These are phyloP conservation scores for Huiozyma naganishii DNA, from an alignment of 805 yeast species.

Conservation along the genomic window DNA sequence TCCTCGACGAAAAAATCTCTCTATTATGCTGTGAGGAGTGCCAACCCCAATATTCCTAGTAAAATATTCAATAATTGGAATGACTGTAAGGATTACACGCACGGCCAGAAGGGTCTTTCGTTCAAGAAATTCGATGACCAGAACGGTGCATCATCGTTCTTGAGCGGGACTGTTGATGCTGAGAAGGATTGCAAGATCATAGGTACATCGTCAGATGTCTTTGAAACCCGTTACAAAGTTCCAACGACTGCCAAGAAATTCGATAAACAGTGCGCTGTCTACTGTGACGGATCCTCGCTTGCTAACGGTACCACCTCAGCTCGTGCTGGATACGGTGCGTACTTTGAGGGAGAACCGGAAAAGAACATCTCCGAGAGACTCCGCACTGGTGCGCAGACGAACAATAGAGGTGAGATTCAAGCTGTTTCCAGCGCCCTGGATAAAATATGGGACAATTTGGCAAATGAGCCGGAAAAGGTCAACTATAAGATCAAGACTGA, in stretches of 20 bases:
- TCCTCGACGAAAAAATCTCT: neutral
- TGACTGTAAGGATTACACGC: constrained; percentile 24
- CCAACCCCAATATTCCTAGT: constrained; percentile 16
- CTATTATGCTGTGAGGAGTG: constrained; percentile 29
- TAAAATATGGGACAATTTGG: constrained; percentile 26
- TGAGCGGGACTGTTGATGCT: constrained; percentile 9
- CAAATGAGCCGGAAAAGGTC: constrained; percentile 6
- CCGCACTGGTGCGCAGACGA: constrained; percentile 44
- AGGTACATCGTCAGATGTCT: constrained; percentile 9
- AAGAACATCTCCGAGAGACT: constrained; percentile 45
- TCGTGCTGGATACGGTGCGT: constrained; percentile 62
- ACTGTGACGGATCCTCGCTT: constrained; percentile 71
- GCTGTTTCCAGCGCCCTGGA: constrained; percentile 54
- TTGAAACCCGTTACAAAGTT: constrained; percentile 6
- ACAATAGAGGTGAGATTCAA: constrained; percentile 68
- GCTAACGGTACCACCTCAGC: constrained; percentile 39
- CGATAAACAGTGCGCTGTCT: constrained; percentile 28
- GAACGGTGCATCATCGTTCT: constrained; percentile 28
- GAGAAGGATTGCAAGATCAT: constrained; percentile 14
- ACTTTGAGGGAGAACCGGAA: constrained; percentile 44
- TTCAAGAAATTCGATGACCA: constrained; percentile 33
- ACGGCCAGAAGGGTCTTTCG: constrained; percentile 29
- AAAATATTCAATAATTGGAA: constrained; percentile 25
- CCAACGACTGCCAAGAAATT: neutral
- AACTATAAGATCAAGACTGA: constrained; percentile 49